These are phyloP conservation scores for Phytophthora pinifolia DNA, from an alignment of 352 stramenopile genomes.

Conservation along the genomic window DNA sequence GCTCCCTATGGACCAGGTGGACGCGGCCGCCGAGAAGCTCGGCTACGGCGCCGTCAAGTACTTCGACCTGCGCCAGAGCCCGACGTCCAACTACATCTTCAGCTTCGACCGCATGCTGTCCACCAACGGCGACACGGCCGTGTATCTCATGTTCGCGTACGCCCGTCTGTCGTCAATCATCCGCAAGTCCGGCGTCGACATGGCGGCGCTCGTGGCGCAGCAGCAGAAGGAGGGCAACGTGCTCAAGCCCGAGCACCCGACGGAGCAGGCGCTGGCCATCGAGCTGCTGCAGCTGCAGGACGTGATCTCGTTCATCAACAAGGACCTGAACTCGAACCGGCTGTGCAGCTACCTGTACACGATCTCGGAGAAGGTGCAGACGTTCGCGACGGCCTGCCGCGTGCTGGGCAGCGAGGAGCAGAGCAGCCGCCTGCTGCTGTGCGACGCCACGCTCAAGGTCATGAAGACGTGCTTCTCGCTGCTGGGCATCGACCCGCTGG, in stretches of 20 bases:
- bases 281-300: constrained; percentile 97
- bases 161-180: constrained; percentile 98
- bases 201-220: constrained; percentile 63
- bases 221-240: constrained; percentile 43
- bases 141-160: constrained; percentile 99
- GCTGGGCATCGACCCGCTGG: constrained; percentile 92
- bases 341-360: constrained; percentile 99
- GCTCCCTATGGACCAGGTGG: constrained; percentile 90
- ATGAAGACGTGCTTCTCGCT: constrained; percentile 95
- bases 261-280: constrained; percentile 92
- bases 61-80: constrained; percentile 98
- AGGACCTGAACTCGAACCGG: constrained; percentile 96
- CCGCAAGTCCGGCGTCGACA: constrained; percentile 91
- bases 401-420: constrained; percentile 95
- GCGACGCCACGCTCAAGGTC: constrained; percentile 93
- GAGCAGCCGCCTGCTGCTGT: constrained; percentile 96
- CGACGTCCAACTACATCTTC: constrained; percentile 98
- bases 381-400: constrained; percentile 98
- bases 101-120: constrained; percentile 99
- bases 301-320: constrained; percentile 92
- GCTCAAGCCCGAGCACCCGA: constrained; percentile 71
- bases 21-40: constrained; percentile 93
- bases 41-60: constrained; percentile 99
- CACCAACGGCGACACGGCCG: constrained; percentile 98
- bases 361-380: constrained; percentile 95